Evolutionary conservation across 257 asterid genomes (phyloP), one percentile per base, ranked within the genome.

Genomic region (Solanum rostratum): DNA sequence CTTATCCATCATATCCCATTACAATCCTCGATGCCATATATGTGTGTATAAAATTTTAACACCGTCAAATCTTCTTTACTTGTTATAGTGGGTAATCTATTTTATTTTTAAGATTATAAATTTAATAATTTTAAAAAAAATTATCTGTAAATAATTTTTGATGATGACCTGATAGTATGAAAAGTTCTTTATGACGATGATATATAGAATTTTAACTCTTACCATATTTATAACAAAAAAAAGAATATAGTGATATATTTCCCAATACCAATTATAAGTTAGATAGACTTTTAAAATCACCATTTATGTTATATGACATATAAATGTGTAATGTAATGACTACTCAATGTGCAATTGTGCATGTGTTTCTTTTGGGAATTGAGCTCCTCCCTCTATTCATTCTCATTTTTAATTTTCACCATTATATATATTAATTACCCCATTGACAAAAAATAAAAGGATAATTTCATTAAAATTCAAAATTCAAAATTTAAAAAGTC

Each of bases 261-360:
- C 12, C 39, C 70, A 15, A 33, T 82, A 24, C 10, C 27, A 55
- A 62, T 78, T 79, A 50, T 30, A 45, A 68, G 88, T 78, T 88
- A n/a, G 86, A 84, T 84, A 52, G 85, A 84, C 89, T 55, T 85
- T 84, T 85, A 60, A 79, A 88, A 69, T 84, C 88, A 78, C 86
- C 7, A 82, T 82, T 76, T 84, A 62, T 74, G 33, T 66, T 55
- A 22, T 55, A 22, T 71, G 50, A 39, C 13, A 45, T 83, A 39
- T 81, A 82, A 85, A 41, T 69, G 52, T 85, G 52, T 68, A 62
- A 70, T 59, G 66, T 57, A 57, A 20, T 46, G 79, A 83, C 86
- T 46, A 83, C 45, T 62, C 84, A 55, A 74, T 82, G 62, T 80
- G 45, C 27, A 43, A 68, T 86, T 62, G 3, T 6, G 19, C 39